Conservation (phyloP, 2,329 filamentous ascomycete species). For the Paracamarosporium sp. region DNA sequence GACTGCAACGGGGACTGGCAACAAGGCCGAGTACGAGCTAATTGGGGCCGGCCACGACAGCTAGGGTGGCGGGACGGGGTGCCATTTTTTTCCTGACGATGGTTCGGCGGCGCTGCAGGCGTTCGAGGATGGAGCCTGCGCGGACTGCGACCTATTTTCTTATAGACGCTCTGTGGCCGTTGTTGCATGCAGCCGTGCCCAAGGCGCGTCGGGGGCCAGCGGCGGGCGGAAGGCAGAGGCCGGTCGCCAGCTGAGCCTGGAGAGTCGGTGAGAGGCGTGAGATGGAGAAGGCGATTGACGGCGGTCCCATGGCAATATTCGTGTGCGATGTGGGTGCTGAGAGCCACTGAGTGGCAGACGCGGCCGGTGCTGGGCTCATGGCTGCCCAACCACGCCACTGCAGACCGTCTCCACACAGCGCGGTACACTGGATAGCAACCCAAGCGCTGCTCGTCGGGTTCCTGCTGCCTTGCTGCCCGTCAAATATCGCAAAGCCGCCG, state of each 20-base stretch:
- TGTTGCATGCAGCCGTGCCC: slow-evolving; percentile 33
- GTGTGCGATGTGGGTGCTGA: too few species aligned
- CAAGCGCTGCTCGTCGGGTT: slow-evolving; percentile 21
- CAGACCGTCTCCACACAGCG: slow-evolving; percentile 11
- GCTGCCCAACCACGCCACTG: slow-evolving; percentile 14
- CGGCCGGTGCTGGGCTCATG: neutral
- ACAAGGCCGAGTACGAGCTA: slow-evolving; percentile 25
- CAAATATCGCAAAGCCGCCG: neutral
- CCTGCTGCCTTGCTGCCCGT: slow-evolving; percentile 24
- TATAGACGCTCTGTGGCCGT: slow-evolving; percentile 19
- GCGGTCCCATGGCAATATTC: slow-evolving; percentile 2
- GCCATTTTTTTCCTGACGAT: slow-evolving; percentile 29
- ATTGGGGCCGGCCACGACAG: slow-evolving; percentile 40
- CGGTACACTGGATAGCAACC: neutral
- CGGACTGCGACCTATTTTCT: slow-evolving; percentile 16
- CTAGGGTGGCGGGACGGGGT: slow-evolving; percentile 17
- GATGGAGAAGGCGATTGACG: neutral
- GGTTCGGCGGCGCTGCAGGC: slow-evolving; percentile 22
- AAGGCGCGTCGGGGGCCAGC: slow-evolving; percentile 16
- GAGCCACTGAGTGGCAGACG: neutral
- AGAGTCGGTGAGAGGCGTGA: slow-evolving; percentile 8
- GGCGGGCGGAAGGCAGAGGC: neutral
- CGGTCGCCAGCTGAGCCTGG: neutral
- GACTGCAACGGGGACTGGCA: slow-evolving; percentile 17
- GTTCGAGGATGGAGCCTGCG: slow-evolving; percentile 31